A percentile compares a stretch with the other conserved stretches of the same genome.
Conservation (phyloP, 345 rosid genomes). For the Bretschneidera sinensis region DNA sequence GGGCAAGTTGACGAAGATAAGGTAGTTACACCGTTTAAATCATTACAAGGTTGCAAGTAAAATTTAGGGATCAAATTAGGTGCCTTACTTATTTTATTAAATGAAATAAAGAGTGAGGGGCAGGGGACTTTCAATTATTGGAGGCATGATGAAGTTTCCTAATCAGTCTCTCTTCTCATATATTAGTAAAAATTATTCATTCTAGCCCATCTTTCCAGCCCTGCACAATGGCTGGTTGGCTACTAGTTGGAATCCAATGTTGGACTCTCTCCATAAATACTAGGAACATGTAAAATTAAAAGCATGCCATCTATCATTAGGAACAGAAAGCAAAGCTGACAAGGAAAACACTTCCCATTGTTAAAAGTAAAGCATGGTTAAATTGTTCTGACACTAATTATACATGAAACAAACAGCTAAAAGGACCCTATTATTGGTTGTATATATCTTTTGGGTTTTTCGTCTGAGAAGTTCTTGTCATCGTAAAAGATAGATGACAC, state of each 20-base stretch:
- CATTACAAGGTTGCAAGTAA: constrained; percentile 3
- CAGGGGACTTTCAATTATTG: constrained; percentile 32
- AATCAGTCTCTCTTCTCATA: constrained; percentile 11
- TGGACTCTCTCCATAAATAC: not conserved
- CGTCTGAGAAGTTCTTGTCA: no score
- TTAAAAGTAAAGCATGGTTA: no score
- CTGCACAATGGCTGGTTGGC: constrained; percentile 19
- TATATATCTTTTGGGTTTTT: no score
- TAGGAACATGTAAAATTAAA: not conserved
- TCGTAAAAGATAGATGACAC: no score
- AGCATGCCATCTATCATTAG: not conserved
- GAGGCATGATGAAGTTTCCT: constrained; percentile 12
- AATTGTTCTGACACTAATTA: no score
- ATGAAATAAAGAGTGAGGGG: not conserved
- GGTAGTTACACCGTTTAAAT: constrained; percentile 19
- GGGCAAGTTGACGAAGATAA: constrained; percentile 3
- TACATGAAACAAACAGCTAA: no score
- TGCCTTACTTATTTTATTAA: constrained; percentile 12
- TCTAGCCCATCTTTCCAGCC: constrained; percentile 19
- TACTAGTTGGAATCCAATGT: constrained; percentile 27
- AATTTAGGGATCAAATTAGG: constrained; percentile 24
- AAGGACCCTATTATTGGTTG: no score
- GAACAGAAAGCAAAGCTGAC: not conserved
- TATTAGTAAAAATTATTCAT: constrained; percentile 3
- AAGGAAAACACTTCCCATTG: no score